Base-by-base conservation (phyloP, 108 stramenopile species). In the Mediolabrus comicus region DNA sequence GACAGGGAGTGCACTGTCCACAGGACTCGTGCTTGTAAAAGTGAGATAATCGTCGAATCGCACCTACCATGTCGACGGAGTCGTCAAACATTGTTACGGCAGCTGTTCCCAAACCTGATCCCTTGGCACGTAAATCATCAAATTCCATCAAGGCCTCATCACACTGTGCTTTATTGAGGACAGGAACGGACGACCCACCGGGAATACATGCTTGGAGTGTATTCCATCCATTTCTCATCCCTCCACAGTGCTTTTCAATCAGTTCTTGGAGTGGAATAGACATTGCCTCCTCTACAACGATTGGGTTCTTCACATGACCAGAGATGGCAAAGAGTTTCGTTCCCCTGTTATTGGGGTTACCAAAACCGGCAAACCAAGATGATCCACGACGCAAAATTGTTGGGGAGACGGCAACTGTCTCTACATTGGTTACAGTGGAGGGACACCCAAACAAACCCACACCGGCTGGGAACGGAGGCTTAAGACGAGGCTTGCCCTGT, bases 21-120 rank as follows among this genome's bases (percentile, higher is more conserved):
- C 99, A 99, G 26, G 97, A 98, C 84, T 99, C 99, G 90, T 99
- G 99, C 81, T 95, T 94, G 95, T 99, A 99, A 79, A 99, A 99
- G 85, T 99, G 98, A 3, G 98, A 87, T 25, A 99, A 89, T 29
- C 99, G 95, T 34, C 99, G 98, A 83, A 99, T 99, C 59, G 97
- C 98, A 30, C 92, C 97, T 10, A 99, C 94, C 97, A 99, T 98
- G 76, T 99, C 99, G 1, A 99, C 98, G 35, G 92, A 83, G 76
- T 99, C 87, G 79, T 99, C 99, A 82, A 99, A 98, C 85, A 99
- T 98, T 53, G 98, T 99, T 7, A 99, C 97, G 6, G 99, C 99
- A 22, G 99, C 99, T 17, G 99, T 99, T 34, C 99, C 99, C 26
- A 99, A 83, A 46, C 95, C 98, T 17, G 95, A 95, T 60, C 98